phyloP scores from a whole-genome alignment of 306 rosid genomes.

The Cyamopsis tetragonoloba region DNA sequence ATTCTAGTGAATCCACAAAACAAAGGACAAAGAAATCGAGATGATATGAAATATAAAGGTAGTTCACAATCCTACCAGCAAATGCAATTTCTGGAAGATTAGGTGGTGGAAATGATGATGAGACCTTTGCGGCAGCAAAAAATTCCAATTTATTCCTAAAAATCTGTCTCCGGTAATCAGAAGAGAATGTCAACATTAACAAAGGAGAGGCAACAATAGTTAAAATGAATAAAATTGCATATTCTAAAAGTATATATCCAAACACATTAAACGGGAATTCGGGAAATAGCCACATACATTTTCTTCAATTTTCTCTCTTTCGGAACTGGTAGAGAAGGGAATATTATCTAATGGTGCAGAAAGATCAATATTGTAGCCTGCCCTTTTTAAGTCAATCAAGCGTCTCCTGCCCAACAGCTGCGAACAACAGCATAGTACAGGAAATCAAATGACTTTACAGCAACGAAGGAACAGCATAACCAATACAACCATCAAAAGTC shows the following conservation, averaged over 20 bases:
- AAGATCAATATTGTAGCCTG: conserved; percentile 88
- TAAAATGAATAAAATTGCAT: neutral
- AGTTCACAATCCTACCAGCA: conserved; percentile 60
- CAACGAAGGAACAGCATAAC: conserved; percentile 7
- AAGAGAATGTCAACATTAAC: conserved; percentile 4
- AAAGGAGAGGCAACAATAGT: neutral
- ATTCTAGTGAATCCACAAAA: neutral
- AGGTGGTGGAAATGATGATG: conserved; percentile 91
- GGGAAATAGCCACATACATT: conserved; percentile 67
- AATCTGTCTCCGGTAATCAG: conserved; percentile 41
- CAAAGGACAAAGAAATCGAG: neutral
- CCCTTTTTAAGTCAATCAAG: conserved; percentile 69
- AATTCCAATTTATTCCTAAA: conserved; percentile 76
- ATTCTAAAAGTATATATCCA: neutral
- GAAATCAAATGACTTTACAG: conserved; percentile 20
- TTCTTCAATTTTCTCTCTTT: conserved; percentile 81
- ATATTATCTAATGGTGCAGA: conserved; percentile 87
- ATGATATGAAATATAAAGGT: neutral
- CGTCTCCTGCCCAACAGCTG: conserved; percentile 91
- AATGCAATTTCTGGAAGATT: conserved; percentile 94
- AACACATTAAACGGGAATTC: conserved; percentile 20
- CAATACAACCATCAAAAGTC: conserved; percentile 30
- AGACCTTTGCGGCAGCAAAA: conserved; percentile 90
- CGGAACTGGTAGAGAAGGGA: conserved; percentile 60
- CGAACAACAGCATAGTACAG: conserved; percentile 18